Evolutionary conservation across 139 green algal species (phyloP).

Genomic region (Chlamydomonas schloesseri): DNA sequence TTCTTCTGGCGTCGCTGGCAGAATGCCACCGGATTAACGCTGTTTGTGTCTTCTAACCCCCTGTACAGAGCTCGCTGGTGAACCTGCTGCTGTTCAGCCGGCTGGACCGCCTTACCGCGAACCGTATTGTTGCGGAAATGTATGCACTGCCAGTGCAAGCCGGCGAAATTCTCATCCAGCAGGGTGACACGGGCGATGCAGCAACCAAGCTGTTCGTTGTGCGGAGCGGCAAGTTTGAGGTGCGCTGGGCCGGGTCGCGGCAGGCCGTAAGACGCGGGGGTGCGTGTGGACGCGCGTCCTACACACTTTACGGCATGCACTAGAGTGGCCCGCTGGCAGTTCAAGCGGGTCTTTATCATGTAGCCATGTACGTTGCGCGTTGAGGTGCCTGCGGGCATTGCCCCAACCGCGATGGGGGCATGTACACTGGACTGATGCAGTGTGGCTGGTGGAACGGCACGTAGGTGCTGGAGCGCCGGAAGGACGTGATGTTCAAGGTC

Average conservation of each 20-base stretch:
- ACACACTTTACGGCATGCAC: no score
- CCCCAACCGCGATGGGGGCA: no score
- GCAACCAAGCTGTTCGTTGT: conserved; percentile 95
- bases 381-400: no score
- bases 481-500: conserved; percentile 64
- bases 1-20: no score
- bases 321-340: no score
- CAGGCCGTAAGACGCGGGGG: no score
- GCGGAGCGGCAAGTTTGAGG: conserved; percentile 92
- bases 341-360: no score
- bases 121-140: conserved; percentile 73
- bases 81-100: conserved; percentile 91
- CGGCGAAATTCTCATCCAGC: conserved; percentile 92
- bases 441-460: no score
- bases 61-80: conserved; percentile 71
- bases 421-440: no score
- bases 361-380: no score
- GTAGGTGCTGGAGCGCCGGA: conserved; percentile 70
- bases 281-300: no score
- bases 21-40: no score
- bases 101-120: conserved; percentile 69
- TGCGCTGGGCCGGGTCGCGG: conserved; percentile 17
- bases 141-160: conserved; percentile 54
- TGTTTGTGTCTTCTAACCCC: neutral
- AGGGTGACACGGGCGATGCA: conserved; percentile 88